Conservation (phyloP, 2,329 filamentous ascomycete species). For the Fusarium mangiferae region DNA sequence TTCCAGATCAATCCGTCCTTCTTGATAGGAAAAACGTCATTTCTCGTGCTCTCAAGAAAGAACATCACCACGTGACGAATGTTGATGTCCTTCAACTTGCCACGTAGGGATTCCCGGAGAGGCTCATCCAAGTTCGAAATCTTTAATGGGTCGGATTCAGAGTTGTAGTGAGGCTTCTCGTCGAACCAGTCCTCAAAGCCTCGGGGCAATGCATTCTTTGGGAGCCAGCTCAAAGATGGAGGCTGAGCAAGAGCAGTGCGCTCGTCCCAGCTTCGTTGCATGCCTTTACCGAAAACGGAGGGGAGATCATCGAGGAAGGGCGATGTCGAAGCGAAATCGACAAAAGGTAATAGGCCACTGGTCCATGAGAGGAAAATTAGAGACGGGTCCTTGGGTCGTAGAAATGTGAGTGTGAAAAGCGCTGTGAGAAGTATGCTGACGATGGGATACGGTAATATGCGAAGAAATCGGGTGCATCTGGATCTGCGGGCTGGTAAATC, state of each 20-base stretch:
- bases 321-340: conserved; percentile 48
- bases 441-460: conserved; percentile 31
- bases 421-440: conserved; percentile 41
- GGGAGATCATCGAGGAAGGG: conserved; percentile 43
- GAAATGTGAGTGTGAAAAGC: conserved; percentile 37
- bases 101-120: conserved; percentile 43
- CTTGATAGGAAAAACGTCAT: conserved; percentile 58
- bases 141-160: conserved; percentile 52
- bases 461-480: conserved; percentile 8
- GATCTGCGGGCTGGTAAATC: not conserved
- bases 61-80: conserved; percentile 58
- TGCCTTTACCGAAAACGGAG: conserved; percentile 40
- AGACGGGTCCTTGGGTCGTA: conserved; percentile 48
- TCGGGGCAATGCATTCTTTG: conserved; percentile 17
- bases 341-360: conserved; percentile 46
- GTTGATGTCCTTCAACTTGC: conserved; percentile 44
- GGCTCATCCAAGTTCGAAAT: conserved; percentile 53
- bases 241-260: conserved; percentile 42
- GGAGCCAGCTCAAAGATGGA: conserved; percentile 39
- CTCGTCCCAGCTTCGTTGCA: conserved; percentile 43
- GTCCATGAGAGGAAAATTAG: conserved; percentile 52
- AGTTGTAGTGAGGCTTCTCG: conserved; percentile 47
- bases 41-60: conserved; percentile 57
- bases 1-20: conserved; percentile 53
- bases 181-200: conserved; percentile 46